Evolutionary conservation across 352 stramenopile species (phyloP), one percentile per base, ranked within the genome.

Genomic region (Phytophthora syringae): DNA sequence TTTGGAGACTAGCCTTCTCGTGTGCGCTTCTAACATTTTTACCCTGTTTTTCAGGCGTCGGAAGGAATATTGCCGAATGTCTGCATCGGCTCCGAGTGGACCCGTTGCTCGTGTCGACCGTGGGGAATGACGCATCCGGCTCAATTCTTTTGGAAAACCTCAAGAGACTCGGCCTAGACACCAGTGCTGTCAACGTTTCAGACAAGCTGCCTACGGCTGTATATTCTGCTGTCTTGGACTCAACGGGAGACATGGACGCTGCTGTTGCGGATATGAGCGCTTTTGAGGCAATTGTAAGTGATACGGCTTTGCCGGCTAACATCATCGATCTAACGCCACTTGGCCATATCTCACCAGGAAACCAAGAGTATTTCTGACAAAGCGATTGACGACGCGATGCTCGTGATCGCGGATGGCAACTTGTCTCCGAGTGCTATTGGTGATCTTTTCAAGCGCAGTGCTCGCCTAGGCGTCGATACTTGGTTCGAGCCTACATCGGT

Each of bases 51-150:
- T 43, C 2, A 94, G 93, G 93, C 53, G 93, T 98, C n/a, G 93
- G 87, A n/a, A 79, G 90, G 5, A 98, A 98, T 73, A 95, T 98
- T 48, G 90, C 91, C 34, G 90, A 98, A 65, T 94, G 82, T 48
- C 69, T 97, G 13, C 79, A 90, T 40, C 83, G 89, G 10, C 77
- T 98, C 0, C 72, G 73, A 0, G 28, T 82, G 16, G 62, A 84
- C 37, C 86, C 85, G 49, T 49, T 94, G 36, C 80, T 98, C 18
- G 72, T 97, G 18, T 97, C 92, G 11, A 85, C 75, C 0, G 79
- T 98, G 15, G 92, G 92, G 1, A 78, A 85, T 15, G 92, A 98
- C 51, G 59, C 77, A 3, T 77, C 76, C 2, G 92, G 92, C 3
- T 82, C 71, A 1, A 79, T 90, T 52, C 73, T 98, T 18, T 59